Evolutionary conservation across 2,329 filamentous ascomycete species (phyloP).

Genomic region (Scedosporium apiospermum): DNA sequence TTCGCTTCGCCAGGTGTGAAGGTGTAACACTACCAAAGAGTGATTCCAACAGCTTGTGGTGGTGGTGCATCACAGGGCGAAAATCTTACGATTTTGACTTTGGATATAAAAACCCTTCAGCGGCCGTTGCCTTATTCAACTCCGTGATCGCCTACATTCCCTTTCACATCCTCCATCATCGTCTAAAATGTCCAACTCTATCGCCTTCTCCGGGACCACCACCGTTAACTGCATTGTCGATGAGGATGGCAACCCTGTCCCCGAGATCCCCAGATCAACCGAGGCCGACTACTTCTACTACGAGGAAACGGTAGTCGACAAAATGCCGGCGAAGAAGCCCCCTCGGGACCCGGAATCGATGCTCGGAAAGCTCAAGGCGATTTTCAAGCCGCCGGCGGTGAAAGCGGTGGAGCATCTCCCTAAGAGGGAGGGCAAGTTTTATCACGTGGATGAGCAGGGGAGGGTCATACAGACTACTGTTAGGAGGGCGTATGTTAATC

Average conservation of each 20-base stretch:
- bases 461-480: slow-evolving; percentile 9
- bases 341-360: slow-evolving; percentile 3
- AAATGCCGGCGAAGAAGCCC: slow-evolving; percentile 7
- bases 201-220: not conserved
- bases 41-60: too few species aligned
- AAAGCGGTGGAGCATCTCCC: slow-evolving; percentile 9
- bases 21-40: too few species aligned
- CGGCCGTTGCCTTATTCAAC: too few species aligned
- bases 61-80: too few species aligned
- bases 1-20: too few species aligned
- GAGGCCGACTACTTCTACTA: slow-evolving; percentile 8
- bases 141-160: too few species aligned
- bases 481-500: slow-evolving; percentile 5
- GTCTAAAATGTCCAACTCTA: not conserved
- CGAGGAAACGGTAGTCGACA: slow-evolving; percentile 8
- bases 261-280: not conserved
- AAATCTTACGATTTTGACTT: too few species aligned
- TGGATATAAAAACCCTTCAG: too few species aligned
- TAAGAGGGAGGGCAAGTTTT: slow-evolving; percentile 9
- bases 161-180: not conserved
- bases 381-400: slow-evolving; percentile 10
- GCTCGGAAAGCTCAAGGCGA: slow-evolving; percentile 8
- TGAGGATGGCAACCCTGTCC: not conserved
- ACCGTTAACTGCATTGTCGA: not conserved
- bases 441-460: slow-evolving; percentile 10